phyloP scores from a whole-genome alignment of 108 stramenopile genomes.

The Poteriospumella lacustris region DNA sequence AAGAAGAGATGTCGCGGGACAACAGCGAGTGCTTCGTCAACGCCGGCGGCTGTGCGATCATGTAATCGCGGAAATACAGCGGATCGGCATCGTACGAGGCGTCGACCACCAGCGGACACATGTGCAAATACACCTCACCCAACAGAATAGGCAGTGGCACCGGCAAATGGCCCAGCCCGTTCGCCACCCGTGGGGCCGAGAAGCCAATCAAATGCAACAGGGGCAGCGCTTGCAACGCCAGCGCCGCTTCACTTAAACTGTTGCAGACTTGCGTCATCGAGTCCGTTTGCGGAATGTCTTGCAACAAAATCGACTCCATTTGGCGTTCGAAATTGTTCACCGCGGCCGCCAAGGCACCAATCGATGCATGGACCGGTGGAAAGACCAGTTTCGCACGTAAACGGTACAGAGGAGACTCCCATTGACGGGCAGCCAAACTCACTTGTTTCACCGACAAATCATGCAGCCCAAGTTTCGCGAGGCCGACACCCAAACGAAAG shows the following conservation, averaged over 20 bases:
- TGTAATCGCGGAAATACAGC: no score
- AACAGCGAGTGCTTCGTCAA: no score
- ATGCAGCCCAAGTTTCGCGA: slow-evolving; percentile 4
- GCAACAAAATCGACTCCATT: slow-evolving; percentile 6
- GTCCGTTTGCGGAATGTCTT: background rate
- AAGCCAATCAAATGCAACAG: slow-evolving; percentile 10
- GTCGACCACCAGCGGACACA: slow-evolving; percentile 24
- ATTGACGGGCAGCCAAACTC: background rate
- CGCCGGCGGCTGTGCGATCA: no score
- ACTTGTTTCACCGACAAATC: slow-evolving; percentile 8
- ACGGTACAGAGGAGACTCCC: slow-evolving; percentile 9
- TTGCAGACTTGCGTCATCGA: background rate
- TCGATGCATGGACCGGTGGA: slow-evolving; percentile 17
- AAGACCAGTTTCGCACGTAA: slow-evolving; percentile 1
- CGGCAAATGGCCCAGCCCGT: background rate
- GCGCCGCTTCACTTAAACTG: background rate
- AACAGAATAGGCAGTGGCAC: slow-evolving; percentile 14
- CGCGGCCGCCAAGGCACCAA: background rate
- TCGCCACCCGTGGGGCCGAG: background rate
- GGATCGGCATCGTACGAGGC: no score
- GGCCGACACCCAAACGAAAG: slow-evolving; percentile 25
- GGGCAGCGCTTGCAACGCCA: slow-evolving; percentile 2
- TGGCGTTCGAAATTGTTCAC: slow-evolving; percentile 25
- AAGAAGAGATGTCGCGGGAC: no score
- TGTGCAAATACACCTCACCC: slow-evolving; percentile 14